phyloP scores from a whole-genome alignment of 2,329 filamentous ascomycete genomes.

The Hymenoscyphus occultus region DNA sequence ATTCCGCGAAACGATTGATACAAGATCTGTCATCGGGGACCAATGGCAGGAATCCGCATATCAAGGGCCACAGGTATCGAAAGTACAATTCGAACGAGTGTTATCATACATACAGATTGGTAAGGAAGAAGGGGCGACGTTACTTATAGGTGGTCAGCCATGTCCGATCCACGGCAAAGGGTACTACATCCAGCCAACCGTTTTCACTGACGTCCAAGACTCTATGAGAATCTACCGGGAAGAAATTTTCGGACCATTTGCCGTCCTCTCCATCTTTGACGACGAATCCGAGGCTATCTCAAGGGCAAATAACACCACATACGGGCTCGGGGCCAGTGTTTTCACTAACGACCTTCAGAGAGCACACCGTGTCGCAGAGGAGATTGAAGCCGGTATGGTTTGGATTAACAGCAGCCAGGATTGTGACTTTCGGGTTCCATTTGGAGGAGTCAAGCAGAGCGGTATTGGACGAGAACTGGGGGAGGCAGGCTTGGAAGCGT shows the following conservation, averaged over 20 bases:
- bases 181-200: no score
- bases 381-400: constrained; percentile 82
- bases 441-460: constrained; percentile 55
- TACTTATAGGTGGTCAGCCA: no score
- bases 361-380: constrained; percentile 61
- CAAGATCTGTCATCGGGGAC: no score
- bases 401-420: constrained; percentile 74
- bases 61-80: no score
- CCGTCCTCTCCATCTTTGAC: constrained; percentile 83
- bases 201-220: no score
- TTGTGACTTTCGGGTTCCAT: constrained; percentile 52
- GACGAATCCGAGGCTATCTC: constrained; percentile 85
- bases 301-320: constrained; percentile 76
- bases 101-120: no score
- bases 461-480: constrained; percentile 55
- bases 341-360: constrained; percentile 66
- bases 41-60: no score
- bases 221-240: constrained; percentile 59
- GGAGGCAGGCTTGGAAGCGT: constrained; percentile 52
- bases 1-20: no score
- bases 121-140: no score
- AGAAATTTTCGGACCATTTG: constrained; percentile 95
- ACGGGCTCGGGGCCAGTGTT: constrained; percentile 93
- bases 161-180: no score
- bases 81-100: no score